Percentiles rank a stretch among this genome's conserved stretches.
phyloP scores from a whole-genome alignment of 345 rosid genomes.

The Reutealis trisperma region DNA sequence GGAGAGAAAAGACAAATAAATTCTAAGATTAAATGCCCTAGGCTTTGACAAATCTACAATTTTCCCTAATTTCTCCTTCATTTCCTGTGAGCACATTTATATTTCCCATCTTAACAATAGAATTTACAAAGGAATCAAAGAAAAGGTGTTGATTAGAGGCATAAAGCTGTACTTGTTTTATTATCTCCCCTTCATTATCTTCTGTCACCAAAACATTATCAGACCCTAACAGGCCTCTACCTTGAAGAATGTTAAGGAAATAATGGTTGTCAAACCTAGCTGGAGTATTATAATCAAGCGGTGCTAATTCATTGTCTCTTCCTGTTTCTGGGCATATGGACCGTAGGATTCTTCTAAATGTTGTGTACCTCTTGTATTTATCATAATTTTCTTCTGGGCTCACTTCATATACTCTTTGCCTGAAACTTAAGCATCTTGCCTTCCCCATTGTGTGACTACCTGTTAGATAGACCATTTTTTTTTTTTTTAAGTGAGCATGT shows the following conservation, averaged over 20 bases:
- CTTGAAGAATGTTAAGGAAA: conserved; percentile 58
- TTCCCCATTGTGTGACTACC: conserved; percentile 75
- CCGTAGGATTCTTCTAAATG: conserved; percentile 45
- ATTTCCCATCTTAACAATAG: conserved; percentile 70
- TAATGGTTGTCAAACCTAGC: conserved; percentile 71
- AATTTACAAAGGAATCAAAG: conserved; percentile 51
- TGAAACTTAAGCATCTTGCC: conserved; percentile 76
- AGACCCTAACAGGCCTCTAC: conserved; percentile 60
- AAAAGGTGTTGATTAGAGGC: conserved; percentile 53
- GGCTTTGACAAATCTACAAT: conserved; percentile 55
- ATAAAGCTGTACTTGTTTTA: conserved; percentile 48
- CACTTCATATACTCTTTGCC: conserved; percentile 48
- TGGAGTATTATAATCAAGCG: conserved; percentile 58
- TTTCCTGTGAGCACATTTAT: conserved; percentile 53
- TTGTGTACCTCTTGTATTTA: conserved; percentile 48
- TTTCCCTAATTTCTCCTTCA: conserved; percentile 58
- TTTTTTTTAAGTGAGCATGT: no score
- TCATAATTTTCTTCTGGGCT: conserved; percentile 44
- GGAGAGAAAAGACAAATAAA: no score
- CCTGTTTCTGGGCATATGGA: conserved; percentile 64
- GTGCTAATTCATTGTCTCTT: conserved; percentile 45
- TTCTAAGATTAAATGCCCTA: background rate
- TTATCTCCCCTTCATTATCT: conserved; percentile 50
- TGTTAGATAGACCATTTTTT: conserved; percentile 2
- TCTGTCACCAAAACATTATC: conserved; percentile 55